A percentile compares a stretch with the other conserved stretches of the same genome.
These are phyloP conservation scores for Boletus pseudo-olivaceus DNA, from an alignment of 768 basidiomycete species.

Conservation along the genomic window DNA sequence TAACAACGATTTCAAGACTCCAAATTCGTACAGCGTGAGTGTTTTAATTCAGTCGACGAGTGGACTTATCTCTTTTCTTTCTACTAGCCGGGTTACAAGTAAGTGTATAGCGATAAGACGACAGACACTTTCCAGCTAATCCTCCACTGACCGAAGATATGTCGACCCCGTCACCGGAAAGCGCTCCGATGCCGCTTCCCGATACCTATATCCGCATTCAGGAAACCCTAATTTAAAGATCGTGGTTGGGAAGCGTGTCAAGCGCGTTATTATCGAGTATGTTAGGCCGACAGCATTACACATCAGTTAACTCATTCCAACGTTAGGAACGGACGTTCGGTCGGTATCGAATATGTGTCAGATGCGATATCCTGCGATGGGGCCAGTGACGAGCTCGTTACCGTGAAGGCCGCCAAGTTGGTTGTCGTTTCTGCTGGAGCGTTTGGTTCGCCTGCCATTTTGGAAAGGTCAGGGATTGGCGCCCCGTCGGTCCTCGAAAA, in stretches of 20 bases:
- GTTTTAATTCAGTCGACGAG: not conserved
- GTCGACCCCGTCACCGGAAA: constrained; percentile 41
- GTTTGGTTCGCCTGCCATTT: constrained; percentile 53
- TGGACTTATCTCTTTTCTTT: not conserved
- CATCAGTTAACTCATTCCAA: not conserved
- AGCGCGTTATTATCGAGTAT: constrained; percentile 8
- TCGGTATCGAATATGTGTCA: constrained; percentile 36
- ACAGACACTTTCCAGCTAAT: not conserved
- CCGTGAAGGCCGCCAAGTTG: constrained; percentile 32
- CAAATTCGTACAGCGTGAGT: constrained; percentile 26
- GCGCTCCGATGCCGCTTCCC: constrained; percentile 33
- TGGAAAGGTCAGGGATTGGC: constrained; percentile 71
- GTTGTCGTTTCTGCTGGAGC: constrained; percentile 52
- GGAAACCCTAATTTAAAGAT: constrained; percentile 31
- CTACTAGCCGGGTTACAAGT: constrained; percentile 19
- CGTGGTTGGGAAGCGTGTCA: constrained; percentile 24
- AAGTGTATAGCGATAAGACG: not conserved
- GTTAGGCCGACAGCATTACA: not conserved
- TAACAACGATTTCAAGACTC: constrained; percentile 40
- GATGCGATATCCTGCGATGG: constrained; percentile 25
- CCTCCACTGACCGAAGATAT: constrained; percentile 38
- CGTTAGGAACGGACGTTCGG: constrained; percentile 33
- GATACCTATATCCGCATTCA: constrained; percentile 35
- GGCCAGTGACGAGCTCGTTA: not conserved
- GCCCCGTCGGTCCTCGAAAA: constrained; percentile 42